Conservation (phyloP, 352 stramenopile species). For the Globisporangium takayamanum region DNA sequence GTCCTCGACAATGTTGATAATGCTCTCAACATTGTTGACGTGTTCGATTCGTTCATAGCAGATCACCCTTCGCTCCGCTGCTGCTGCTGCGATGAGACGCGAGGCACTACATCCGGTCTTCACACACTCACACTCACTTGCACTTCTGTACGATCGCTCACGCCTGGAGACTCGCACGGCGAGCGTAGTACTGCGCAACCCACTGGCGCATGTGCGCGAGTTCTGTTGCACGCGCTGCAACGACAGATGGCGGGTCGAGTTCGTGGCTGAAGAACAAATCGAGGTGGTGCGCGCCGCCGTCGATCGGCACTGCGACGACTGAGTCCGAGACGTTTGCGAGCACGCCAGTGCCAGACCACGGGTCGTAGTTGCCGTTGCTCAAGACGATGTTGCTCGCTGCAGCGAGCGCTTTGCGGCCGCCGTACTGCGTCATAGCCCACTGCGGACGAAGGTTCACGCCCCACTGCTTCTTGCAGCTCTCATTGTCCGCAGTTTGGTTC, state of each 20-base stretch:
- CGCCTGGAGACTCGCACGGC: constrained; percentile 13
- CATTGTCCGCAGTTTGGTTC: constrained; percentile 59
- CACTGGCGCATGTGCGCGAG: constrained; percentile 78
- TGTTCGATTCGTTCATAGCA: background rate
- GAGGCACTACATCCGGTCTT: background rate
- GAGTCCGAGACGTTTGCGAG: constrained; percentile 55
- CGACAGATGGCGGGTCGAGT: constrained; percentile 73
- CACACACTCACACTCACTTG: background rate
- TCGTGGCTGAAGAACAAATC: constrained; percentile 90
- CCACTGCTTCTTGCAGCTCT: constrained; percentile 56
- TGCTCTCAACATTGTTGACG: too few relatives aligned
- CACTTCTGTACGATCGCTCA: background rate
- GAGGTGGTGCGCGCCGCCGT: constrained; percentile 82
- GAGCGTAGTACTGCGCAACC: constrained; percentile 52
- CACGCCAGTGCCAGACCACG: constrained; percentile 88
- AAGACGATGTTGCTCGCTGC: constrained; percentile 91
- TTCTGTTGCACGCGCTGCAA: constrained; percentile 63
- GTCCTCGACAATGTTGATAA: too few relatives aligned
- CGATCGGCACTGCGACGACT: constrained; percentile 62
- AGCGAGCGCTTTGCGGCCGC: constrained; percentile 55
- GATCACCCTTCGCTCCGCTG: background rate
- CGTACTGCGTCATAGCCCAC: constrained; percentile 70
- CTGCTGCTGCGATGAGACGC: too few relatives aligned
- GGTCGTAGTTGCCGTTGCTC: constrained; percentile 92
- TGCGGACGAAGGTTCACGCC: constrained; percentile 52